Evolutionary conservation across 2,329 filamentous ascomycete genomes (phyloP), one percentile per base, ranked within the genome.

Genomic region (Harringtonia lauricola): DNA sequence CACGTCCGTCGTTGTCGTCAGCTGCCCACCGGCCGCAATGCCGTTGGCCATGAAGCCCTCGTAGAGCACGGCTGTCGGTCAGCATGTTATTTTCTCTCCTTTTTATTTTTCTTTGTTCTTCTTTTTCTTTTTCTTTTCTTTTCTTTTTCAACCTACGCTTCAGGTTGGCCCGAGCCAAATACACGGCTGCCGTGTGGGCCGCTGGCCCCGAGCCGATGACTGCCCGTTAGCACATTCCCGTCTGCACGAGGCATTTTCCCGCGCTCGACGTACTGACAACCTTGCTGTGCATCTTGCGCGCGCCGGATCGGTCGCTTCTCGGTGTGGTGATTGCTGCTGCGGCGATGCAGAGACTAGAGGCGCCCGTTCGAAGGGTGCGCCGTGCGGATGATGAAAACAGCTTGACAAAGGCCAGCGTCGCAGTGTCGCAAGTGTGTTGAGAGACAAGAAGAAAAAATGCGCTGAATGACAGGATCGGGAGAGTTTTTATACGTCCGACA

Each of bases 41-140:
- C 90, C 92, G 60, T 95, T 92, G 56, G 92, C 92, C 63, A 98
- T 81, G 76, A 98, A 95, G 55, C 92, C 92, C 70, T 98, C 92
- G 63, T 96, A 98, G 54, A 98, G 74, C 50, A 95, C 85, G 50
- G 92, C 79, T 79, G 49, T 21, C 3, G 34, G 36, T 28, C 15
- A 19, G 30, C 21, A 47, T n/a, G n/a, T n/a, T n/a, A n/a, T n/a
- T n/a, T n/a, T n/a, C n/a, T n/a, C n/a, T n/a, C n/a, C n/a, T n/a
- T n/a, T n/a, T n/a, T n/a, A n/a, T n/a, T n/a, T n/a, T n/a, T n/a
- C n/a, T n/a, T n/a, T n/a, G n/a, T n/a, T n/a, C n/a, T n/a, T n/a
- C n/a, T n/a, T n/a, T n/a, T n/a, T n/a, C n/a, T n/a, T n/a, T n/a
- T n/a, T n/a, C n/a, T n/a, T n/a, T n/a, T n/a, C n/a, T n/a, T n/a